Base-by-base conservation (phyloP, 2,329 filamentous ascomycete species). In the Geosmithia flava region DNA sequence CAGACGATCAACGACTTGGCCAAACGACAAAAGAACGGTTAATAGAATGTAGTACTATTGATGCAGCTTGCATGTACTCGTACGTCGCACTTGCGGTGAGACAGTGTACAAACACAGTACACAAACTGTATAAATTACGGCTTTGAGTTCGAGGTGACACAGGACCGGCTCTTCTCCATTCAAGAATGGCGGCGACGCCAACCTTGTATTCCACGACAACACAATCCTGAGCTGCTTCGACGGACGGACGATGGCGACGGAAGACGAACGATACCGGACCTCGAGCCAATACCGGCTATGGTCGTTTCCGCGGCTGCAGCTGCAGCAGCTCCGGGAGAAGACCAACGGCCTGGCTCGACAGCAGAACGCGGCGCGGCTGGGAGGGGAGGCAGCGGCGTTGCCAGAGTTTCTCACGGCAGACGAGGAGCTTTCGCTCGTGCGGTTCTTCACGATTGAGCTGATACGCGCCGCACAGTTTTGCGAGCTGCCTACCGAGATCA, bases 221-320 rank as follows among this genome's bases (percentile, higher is more conserved):
- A 11, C 40, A 5, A 16, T 4, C 3, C 40, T 4, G 40, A 16
- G 40, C 40, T 42, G 40, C n/a, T 37, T 43, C 11, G n/a, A 48
- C 20, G 45, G 45, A 11, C 20, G 42, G 53, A 65, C 44, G 52
- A 87, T 94, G 79, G 74, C 75, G 7, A 85, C 81, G 52, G 93
- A 98, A 75, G 93, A 98, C 67, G 86, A 87, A 55, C 75, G 90
- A 48, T 98, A 97, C 68, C 82, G 88, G 30, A 78, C 85, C 47
- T 95, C 91, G 0, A 91, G 87, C 44, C 93, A 98, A 65, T 97
- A 81, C 62, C 80, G 86, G 42, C 75, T 94, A 50, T 98, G 93
- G 93, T 95, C 90, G 11, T 97, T 91, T 67, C 87, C 88, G 0
- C 78, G 82, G 2, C 67, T 80, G 3, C 79, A 83, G 40, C 78